Evolutionary conservation across 495 filamentous ascomycete species (phyloP).

Genomic region (Jackrogersella multiformis): DNA sequence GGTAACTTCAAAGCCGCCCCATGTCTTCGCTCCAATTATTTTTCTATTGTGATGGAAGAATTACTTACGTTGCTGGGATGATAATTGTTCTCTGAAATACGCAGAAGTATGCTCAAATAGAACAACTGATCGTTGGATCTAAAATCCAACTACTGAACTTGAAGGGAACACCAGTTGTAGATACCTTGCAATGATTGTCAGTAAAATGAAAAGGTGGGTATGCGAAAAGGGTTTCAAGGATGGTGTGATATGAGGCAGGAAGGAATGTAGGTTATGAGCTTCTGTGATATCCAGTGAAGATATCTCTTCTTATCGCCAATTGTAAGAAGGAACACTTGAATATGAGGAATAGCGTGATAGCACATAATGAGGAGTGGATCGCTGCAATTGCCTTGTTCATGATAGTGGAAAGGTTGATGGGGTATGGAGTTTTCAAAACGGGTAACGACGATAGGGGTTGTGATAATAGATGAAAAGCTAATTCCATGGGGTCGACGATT

Average conservation of each 20-base stretch:
- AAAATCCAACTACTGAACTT: neutral
- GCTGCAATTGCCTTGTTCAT: too few species aligned
- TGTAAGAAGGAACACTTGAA: neutral
- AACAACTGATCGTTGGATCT: neutral
- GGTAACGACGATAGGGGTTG: too few species aligned
- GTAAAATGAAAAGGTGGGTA: neutral
- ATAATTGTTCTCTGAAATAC: slow-evolving; percentile 15
- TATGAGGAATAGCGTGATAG: too few species aligned
- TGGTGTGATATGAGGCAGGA: neutral
- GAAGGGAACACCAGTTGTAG: neutral
- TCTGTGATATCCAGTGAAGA: neutral
- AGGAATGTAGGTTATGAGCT: neutral
- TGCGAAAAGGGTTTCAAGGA: too few species aligned
- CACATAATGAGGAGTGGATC: too few species aligned
- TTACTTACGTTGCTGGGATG: neutral
- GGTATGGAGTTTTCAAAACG: too few species aligned
- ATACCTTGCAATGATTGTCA: neutral
- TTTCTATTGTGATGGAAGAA: neutral
- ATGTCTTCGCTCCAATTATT: too few species aligned
- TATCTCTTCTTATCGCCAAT: neutral
- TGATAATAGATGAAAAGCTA: too few species aligned
- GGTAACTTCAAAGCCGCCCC: too few species aligned
- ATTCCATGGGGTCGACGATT: too few species aligned
- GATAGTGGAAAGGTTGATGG: too few species aligned
- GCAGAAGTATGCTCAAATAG: slow-evolving; percentile 11